Base-by-base conservation (phyloP, 176 grass and related monocot genomes). In the Musa schizocarpa region DNA sequence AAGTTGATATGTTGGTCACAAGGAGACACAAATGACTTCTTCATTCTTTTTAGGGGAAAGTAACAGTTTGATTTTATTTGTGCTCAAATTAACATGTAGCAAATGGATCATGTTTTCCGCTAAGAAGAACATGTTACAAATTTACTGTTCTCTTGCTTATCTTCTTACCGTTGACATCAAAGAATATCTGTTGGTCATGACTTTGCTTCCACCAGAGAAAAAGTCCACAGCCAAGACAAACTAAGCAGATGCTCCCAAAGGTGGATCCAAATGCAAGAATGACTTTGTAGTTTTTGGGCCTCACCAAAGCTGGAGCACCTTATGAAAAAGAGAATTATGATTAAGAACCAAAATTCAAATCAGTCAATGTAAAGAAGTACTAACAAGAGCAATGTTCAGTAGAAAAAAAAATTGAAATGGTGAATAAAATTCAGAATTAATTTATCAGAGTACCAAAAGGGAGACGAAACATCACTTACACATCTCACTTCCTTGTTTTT, bases 171-270 rank as follows among this genome's bases (percentile, higher is more conserved):
- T 88, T 78, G 1, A 81, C 43, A 13, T 85, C 73, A 55, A 88
- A 90, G 78, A 83, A 86, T 74, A 81, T 90, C 20, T 90, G 83
- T 67, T 57, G 76, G 62, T 83, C 88, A 79, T 21, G 76, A 66
- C 48, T 85, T 78, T 71, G 65, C 59, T 74, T 84, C 89, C 89
- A 90, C 93, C 89, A 92, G 50, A 92, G 74, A 53, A 92, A 75
- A 66, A 90, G 71, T 14, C 85, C 89, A 50, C 75, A 63, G 1
- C 29, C 71, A 67, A 88, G 77, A 73, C 81, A 75, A 74, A 96
- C 79, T 66, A 88, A 65, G 71, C 72, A 76, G 53, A 86, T 88
- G 71, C 77, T 81, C 17, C 85, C 85, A 72, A 81, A 76, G 61
- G 83, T 79, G 26, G 86, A 76, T 77, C 87, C 89, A 90, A 96